phyloP scores from a whole-genome alignment of 208 protist species.

The Trypanosoma boissoni region DNA sequence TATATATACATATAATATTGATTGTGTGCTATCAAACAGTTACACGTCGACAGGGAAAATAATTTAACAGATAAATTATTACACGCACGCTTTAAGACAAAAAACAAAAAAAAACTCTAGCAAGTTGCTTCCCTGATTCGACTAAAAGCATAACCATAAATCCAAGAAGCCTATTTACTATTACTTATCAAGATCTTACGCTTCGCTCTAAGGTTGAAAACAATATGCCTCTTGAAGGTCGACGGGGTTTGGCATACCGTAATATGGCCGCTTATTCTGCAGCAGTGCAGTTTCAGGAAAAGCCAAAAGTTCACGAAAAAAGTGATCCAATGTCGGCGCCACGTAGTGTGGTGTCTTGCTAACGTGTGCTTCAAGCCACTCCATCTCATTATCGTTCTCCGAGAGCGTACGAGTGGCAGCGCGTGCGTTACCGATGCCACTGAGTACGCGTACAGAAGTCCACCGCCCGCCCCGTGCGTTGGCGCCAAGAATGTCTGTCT shows the following conservation, averaged over 20 bases:
- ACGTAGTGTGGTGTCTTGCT: constrained; percentile 78
- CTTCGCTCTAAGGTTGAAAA: constrained; percentile 32
- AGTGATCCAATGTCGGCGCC: constrained; percentile 84
- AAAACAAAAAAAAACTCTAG: constrained; percentile 18
- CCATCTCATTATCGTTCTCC: constrained; percentile 57
- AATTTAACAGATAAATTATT: no score
- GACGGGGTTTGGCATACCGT: constrained; percentile 75
- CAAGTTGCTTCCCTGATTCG: no score
- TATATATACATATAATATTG: constrained; percentile 1
- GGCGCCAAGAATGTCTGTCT: constrained; percentile 81
- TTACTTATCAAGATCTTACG: no score
- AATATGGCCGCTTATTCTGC: constrained; percentile 62
- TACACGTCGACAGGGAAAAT: not conserved
- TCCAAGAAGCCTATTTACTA: no score
- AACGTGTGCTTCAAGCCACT: constrained; percentile 63
- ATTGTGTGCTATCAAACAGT: not conserved
- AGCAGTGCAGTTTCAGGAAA: constrained; percentile 67
- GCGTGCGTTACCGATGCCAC: constrained; percentile 58
- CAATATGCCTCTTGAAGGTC: constrained; percentile 66
- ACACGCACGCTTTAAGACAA: constrained; percentile 16
- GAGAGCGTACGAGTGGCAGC: constrained; percentile 54
- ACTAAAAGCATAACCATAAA: no score
- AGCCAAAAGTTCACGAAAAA: constrained; percentile 77
- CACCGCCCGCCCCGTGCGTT: constrained; percentile 72
- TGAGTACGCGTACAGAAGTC: constrained; percentile 80